A percentile compares a stretch with the other conserved stretches of the same genome.
These are phyloP conservation scores for Nigrospora sphaerica DNA, from an alignment of 2,329 filamentous ascomycete species.

Conservation along the genomic window DNA sequence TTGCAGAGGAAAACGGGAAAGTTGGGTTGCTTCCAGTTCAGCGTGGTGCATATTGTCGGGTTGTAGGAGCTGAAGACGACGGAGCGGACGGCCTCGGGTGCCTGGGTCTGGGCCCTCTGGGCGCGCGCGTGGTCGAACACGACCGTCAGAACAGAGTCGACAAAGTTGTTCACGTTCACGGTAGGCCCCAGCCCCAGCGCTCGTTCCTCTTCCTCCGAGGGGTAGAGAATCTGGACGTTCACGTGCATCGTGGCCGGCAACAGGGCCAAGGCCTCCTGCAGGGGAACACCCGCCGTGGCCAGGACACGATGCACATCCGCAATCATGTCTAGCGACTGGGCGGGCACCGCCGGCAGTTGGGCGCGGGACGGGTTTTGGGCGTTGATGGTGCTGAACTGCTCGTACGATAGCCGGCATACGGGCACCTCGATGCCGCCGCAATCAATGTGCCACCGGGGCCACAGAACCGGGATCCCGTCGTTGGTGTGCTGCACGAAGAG, in stretches of 20 bases:
- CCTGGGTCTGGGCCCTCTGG: constrained; percentile 52
- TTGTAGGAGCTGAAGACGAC: constrained; percentile 95
- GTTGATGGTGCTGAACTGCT: constrained; percentile 58
- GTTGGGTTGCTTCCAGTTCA: constrained; percentile 99
- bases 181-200: constrained; percentile 63
- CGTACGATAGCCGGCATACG: constrained; percentile 68
- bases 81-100: constrained; percentile 69
- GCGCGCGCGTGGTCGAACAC: constrained; percentile 87
- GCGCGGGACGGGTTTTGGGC: constrained; percentile 31
- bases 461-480: constrained; percentile 80
- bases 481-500: constrained; percentile 87
- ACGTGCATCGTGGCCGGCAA: constrained; percentile 77
- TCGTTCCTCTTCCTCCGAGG: constrained; percentile 66
- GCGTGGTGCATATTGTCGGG: constrained; percentile 77
- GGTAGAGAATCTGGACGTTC: constrained; percentile 89
- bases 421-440: constrained; percentile 75
- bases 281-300: constrained; percentile 68
- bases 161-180: constrained; percentile 77
- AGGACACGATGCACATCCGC: constrained; percentile 65
- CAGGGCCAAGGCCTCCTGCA: constrained; percentile 67
- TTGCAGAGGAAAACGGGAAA: constrained; percentile 96
- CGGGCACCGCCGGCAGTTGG: constrained; percentile 34
- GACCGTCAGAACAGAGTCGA: constrained; percentile 73
- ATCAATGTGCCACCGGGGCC: constrained; percentile 74
- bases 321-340: constrained; percentile 45